Percentiles rank a stretch among this genome's conserved stretches.
Conservation (phyloP, 345 rosid species). For the Conringia planisiliqua region DNA sequence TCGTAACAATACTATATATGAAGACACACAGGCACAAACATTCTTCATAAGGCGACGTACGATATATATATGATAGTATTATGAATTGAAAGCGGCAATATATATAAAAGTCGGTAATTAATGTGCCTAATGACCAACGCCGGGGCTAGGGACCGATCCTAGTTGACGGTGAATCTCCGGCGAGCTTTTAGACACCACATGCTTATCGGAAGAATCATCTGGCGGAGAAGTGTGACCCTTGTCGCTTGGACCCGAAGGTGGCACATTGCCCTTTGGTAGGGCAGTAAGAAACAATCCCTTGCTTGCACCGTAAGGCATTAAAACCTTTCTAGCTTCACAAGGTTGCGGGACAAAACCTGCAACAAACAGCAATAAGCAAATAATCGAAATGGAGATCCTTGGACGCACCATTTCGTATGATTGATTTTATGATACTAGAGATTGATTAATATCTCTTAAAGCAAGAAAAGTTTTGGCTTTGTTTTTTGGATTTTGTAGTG, state of each 20-base stretch:
- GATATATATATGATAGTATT: background rate
- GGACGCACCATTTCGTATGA: conserved; percentile 21
- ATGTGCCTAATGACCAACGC: conserved; percentile 41
- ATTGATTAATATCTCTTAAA: background rate
- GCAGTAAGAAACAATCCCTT: conserved; percentile 30
- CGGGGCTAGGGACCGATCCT: conserved; percentile 53
- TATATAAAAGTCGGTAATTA: background rate
- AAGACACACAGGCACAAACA: conserved; percentile 10
- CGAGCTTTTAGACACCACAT: conserved; percentile 12
- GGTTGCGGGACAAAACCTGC: conserved; percentile 14
- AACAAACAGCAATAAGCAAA: conserved; percentile 13
- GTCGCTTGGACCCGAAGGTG: conserved; percentile 39
- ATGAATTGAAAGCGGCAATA: background rate
- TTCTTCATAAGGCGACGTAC: background rate
- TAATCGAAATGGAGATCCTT: background rate
- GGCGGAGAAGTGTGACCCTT: conserved; percentile 35
- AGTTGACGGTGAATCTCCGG: conserved; percentile 27
- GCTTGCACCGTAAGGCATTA: conserved; percentile 23
- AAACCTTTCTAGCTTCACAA: conserved; percentile 22
- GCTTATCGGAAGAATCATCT: conserved; percentile 7
- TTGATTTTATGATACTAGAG: background rate
- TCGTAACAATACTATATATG: conserved; percentile 1
- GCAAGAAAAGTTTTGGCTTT: background rate
- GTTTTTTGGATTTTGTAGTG: background rate
- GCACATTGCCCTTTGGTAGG: conserved; percentile 34